phyloP scores from a whole-genome alignment of 805 yeast species.

The Teunomyces lycoperdinae region DNA sequence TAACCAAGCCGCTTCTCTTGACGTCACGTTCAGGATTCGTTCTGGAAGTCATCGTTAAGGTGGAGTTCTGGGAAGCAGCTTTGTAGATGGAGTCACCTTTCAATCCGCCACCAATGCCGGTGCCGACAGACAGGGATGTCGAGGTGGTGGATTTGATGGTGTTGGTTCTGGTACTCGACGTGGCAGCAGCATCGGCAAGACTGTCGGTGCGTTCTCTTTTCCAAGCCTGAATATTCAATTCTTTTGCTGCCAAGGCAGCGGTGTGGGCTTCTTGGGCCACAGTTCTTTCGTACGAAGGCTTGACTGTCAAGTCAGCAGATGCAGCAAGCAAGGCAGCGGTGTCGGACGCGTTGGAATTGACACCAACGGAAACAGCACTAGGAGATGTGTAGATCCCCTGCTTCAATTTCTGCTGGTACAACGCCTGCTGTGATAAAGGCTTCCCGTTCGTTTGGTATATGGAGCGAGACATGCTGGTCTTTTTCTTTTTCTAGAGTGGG shows the following conservation, averaged over 20 bases:
- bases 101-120: conserved; percentile 30
- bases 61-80: conserved; percentile 38
- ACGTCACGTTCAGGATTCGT: conserved; percentile 38
- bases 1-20: conserved; percentile 33
- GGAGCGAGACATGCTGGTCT: conserved; percentile 29
- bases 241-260: conserved; percentile 52
- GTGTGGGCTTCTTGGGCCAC: conserved; percentile 62
- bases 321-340: conserved; percentile 78
- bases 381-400: conserved; percentile 62
- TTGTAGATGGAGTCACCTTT: conserved; percentile 29
- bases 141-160: conserved; percentile 12
- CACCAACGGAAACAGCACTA: conserved; percentile 53
- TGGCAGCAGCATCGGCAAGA: conserved; percentile 50
- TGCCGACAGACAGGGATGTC: conserved; percentile 7
- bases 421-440: conserved; percentile 71
- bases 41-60: conserved; percentile 45
- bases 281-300: conserved; percentile 58
- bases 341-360: conserved; percentile 64
- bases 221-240: conserved; percentile 48
- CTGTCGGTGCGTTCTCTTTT: conserved; percentile 44
- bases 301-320: conserved; percentile 58
- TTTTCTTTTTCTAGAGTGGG: background rate
- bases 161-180: conserved; percentile 15
- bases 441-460: conserved; percentile 69
- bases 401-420: conserved; percentile 69